Evolutionary conservation across 2,329 filamentous ascomycete genomes (phyloP).

Genomic region (Simplicillium sp.): DNA sequence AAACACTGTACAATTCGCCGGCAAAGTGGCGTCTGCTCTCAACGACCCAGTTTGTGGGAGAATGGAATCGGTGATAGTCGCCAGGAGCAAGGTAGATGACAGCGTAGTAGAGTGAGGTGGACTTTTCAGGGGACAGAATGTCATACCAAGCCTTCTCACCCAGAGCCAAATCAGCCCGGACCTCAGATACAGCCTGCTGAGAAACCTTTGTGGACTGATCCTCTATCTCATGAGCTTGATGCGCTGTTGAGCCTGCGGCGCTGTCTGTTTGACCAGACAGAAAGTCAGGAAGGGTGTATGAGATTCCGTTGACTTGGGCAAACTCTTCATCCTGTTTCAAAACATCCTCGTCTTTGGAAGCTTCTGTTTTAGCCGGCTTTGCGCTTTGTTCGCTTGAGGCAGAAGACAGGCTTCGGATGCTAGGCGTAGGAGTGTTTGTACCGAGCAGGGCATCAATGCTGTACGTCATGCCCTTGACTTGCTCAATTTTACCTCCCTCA

Average conservation of each 20-base stretch:
- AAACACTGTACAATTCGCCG: conserved; percentile 90
- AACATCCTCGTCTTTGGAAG: conserved; percentile 48
- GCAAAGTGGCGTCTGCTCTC: conserved; percentile 94
- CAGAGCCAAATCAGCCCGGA: conserved; percentile 72
- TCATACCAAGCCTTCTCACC: conserved; percentile 64
- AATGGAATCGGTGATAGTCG: conserved; percentile 98
- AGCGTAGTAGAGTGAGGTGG: conserved; percentile 77
- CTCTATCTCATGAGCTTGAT: conserved; percentile 37
- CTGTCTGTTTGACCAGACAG: conserved; percentile 59
- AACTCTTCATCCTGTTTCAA: conserved; percentile 85
- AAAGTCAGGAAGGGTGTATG: conserved; percentile 82
- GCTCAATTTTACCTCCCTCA: conserved; percentile 88
- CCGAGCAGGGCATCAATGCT: conserved; percentile 88
- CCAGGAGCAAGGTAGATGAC: conserved; percentile 95
- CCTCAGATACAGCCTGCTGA: conserved; percentile 68
- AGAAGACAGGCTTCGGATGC: conserved; percentile 32
- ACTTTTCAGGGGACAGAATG: conserved; percentile 49
- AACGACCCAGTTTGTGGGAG: conserved; percentile 89
- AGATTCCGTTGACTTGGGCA: conserved; percentile 86
- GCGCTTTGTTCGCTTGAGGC: conserved; percentile 10
- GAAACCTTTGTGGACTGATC: conserved; percentile 63
- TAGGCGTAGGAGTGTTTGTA: conserved; percentile 45
- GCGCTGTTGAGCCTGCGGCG: conserved; percentile 14
- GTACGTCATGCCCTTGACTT: conserved; percentile 98
- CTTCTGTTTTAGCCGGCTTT: conserved; percentile 13